A percentile compares a stretch with the other conserved stretches of the same genome.
Evolutionary conservation across 2,329 filamentous ascomycete species (phyloP).

Genomic region (Plectosphaerella plurivora): DNA sequence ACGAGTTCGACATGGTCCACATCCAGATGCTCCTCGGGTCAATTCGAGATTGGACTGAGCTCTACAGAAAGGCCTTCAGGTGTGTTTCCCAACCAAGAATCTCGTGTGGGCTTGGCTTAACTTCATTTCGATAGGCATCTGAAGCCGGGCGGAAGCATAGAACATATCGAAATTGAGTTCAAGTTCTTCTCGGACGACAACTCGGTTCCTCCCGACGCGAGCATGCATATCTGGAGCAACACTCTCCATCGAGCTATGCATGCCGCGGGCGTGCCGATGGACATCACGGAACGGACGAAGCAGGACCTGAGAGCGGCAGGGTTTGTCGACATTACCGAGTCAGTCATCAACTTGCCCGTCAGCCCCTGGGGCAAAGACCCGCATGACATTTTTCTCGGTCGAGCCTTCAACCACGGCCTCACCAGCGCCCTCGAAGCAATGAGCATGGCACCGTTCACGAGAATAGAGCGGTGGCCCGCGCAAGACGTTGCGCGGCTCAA

Average conservation of each 20-base stretch:
- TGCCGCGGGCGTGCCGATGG: conserved; percentile 60
- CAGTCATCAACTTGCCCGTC: conserved; percentile 64
- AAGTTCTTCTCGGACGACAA: conserved; percentile 67
- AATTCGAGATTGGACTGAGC: conserved; percentile 67
- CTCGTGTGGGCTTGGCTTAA: conserved; percentile 8
- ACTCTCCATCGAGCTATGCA: conserved; percentile 66
- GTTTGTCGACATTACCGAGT: conserved; percentile 74
- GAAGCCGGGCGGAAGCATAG: conserved; percentile 72
- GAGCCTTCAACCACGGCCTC: conserved; percentile 80
- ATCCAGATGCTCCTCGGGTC: conserved; percentile 75
- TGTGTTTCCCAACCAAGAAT: not conserved
- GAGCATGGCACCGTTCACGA: conserved; percentile 68
- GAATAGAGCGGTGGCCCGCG: conserved; percentile 52
- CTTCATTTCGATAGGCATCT: conserved; percentile 56
- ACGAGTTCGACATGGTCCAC: conserved; percentile 78
- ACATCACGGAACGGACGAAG: conserved; percentile 49
- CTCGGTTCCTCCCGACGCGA: conserved; percentile 51
- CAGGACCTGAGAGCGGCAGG: conserved; percentile 63
- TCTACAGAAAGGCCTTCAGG: conserved; percentile 58
- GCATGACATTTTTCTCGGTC: conserved; percentile 63
- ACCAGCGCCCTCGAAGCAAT: conserved; percentile 69
- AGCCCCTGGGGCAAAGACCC: conserved; percentile 68
- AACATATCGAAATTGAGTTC: conserved; percentile 89
- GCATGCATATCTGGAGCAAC: conserved; percentile 64
- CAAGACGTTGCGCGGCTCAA: conserved; percentile 62